Conservation (phyloP, 1,284 basidiomycete species). For the Bjerkandera adusta region DNA sequence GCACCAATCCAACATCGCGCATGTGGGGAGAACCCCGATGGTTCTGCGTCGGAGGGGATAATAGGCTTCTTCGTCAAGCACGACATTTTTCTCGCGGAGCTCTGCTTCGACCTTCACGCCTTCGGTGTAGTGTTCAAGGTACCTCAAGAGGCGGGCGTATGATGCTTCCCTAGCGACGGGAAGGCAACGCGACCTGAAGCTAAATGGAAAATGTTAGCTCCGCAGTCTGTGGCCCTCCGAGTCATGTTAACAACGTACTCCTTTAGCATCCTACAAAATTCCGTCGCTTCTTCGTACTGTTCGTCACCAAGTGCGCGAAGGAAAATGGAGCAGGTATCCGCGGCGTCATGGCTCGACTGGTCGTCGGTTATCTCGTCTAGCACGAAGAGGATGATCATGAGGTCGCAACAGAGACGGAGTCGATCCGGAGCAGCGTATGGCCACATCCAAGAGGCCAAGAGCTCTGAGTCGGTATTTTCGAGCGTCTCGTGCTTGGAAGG, state of each 20-base stretch:
- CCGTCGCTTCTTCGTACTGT: conserved; percentile 50
- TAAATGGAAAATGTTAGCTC: conserved; percentile 23
- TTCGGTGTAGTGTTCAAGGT: conserved; percentile 55
- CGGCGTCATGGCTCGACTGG: conserved; percentile 54
- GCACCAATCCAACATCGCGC: conserved; percentile 58
- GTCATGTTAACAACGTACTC: no score
- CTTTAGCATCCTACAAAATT: conserved; percentile 55
- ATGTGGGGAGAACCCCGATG: conserved; percentile 64
- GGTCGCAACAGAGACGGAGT: conserved; percentile 61
- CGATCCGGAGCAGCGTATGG: conserved; percentile 56
- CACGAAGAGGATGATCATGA: conserved; percentile 65
- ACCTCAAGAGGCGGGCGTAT: conserved; percentile 47
- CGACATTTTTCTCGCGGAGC: conserved; percentile 51
- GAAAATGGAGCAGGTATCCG: conserved; percentile 50
- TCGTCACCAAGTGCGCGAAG: conserved; percentile 50
- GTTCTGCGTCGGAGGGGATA: conserved; percentile 59
- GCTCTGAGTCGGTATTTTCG: conserved; percentile 55
- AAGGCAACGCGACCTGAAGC: conserved; percentile 53
- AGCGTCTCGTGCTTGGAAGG: conserved; percentile 60
- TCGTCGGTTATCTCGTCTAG: conserved; percentile 72
- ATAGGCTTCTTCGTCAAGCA: conserved; percentile 53
- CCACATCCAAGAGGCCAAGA: conserved; percentile 61
- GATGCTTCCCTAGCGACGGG: conserved; percentile 41
- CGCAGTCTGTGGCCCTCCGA: not conserved
- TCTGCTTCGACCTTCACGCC: conserved; percentile 58